Conservation (phyloP, 2,329 filamentous ascomycete genomes). For the Diplodia scrobiculata region DNA sequence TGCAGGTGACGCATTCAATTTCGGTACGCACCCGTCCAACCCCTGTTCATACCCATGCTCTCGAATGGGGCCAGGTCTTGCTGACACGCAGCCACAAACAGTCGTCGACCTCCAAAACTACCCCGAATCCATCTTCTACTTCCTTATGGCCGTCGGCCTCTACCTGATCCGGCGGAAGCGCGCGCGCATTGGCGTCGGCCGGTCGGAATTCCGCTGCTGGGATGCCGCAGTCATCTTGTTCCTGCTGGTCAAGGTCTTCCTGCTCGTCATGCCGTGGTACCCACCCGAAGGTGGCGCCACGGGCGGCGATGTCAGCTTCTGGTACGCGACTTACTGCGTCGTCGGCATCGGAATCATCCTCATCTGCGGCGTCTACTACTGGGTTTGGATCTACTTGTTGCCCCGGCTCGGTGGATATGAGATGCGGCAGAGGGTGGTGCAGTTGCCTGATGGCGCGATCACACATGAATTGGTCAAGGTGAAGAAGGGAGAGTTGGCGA, state of each 20-base stretch:
- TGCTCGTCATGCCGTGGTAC: slow-evolving; percentile 65
- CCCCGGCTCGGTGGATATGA: slow-evolving; percentile 35
- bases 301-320: slow-evolving; percentile 40
- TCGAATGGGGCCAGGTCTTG: slow-evolving; percentile 33
- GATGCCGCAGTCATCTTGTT: slow-evolving; percentile 60
- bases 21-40: slow-evolving; percentile 41
- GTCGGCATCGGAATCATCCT: slow-evolving; percentile 52
- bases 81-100: slow-evolving; percentile 30
- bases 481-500: slow-evolving; percentile 35
- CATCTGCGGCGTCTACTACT: slow-evolving; percentile 40
- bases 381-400: slow-evolving; percentile 37
- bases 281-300: slow-evolving; percentile 30
- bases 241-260: slow-evolving; percentile 56
- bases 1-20: slow-evolving; percentile 67
- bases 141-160: slow-evolving; percentile 60
- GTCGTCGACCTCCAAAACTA: slow-evolving; percentile 73
- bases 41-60: slow-evolving; percentile 32
- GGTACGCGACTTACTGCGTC: slow-evolving; percentile 58
- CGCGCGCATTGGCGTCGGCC: slow-evolving; percentile 55
- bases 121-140: slow-evolving; percentile 60
- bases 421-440: slow-evolving; percentile 37
- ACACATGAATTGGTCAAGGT: slow-evolving; percentile 37
- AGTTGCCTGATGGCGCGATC: slow-evolving; percentile 37
- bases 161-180: slow-evolving; percentile 62
- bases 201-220: slow-evolving; percentile 67